phyloP scores from a whole-genome alignment of 495 filamentous ascomycete species.

The Pyrenula massariospora region DNA sequence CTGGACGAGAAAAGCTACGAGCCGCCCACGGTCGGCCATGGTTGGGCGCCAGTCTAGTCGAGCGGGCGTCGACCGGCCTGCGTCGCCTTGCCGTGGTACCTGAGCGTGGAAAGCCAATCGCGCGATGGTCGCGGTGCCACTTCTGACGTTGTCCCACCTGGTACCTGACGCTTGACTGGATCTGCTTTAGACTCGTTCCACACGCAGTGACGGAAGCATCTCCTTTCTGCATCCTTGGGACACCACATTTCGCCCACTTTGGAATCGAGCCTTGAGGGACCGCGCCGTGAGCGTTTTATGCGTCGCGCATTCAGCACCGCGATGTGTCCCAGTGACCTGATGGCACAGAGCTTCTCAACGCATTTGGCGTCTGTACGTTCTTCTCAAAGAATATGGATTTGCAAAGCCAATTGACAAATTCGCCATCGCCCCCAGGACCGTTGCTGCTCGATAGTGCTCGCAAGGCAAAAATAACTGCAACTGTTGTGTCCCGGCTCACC shows the following conservation, averaged over 20 bases:
- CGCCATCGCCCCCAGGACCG: background rate
- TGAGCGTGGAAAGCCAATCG: background rate
- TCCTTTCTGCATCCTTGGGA: background rate
- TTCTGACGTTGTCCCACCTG: background rate
- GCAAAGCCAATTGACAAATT: background rate
- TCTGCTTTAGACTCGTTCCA: background rate
- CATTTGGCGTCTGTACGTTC: no score
- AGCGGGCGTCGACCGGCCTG: background rate
- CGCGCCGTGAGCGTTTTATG: background rate
- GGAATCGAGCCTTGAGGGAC: background rate
- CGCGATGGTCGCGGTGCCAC: background rate
- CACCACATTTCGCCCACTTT: background rate
- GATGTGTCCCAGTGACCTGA: no score
- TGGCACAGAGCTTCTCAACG: no score
- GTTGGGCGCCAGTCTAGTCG: background rate
- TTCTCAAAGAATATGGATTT: no score
- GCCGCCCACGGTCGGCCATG: background rate
- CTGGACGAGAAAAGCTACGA: background rate
- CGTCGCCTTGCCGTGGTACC: background rate
- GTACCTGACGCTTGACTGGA: background rate
- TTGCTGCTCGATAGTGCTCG: background rate
- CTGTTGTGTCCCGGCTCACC: background rate
- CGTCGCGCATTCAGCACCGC: no score
- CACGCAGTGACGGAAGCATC: background rate
- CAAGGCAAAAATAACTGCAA: background rate